Conservation (phyloP, 257 asterid species). For the Paraleonurus japonicus region DNA sequence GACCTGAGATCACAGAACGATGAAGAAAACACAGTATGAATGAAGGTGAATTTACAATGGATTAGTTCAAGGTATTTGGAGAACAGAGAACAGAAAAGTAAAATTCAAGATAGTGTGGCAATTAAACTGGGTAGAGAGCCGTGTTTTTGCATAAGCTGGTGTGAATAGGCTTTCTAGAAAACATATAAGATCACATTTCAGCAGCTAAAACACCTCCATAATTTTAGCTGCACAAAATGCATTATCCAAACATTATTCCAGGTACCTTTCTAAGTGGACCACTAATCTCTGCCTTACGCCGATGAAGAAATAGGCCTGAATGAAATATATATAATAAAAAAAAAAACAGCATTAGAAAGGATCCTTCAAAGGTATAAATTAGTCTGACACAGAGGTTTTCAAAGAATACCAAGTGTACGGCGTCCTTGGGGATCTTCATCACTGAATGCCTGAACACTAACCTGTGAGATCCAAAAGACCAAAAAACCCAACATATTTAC, state of each 20-base stretch:
- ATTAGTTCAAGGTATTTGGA: neutral
- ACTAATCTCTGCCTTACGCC: constrained; percentile 85
- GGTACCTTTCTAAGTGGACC: constrained; percentile 79
- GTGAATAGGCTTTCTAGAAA: neutral
- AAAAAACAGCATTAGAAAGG: constrained; percentile 9
- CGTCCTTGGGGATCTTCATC: constrained; percentile 99
- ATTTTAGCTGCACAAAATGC: neutral
- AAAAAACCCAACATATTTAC: constrained; percentile 14
- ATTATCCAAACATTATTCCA: neutral
- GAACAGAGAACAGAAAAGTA: neutral
- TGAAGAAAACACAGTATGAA: constrained; percentile 13
- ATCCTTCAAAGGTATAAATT: neutral
- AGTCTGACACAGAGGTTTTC: neutral
- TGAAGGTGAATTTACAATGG: neutral
- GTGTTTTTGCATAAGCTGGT: neutral
- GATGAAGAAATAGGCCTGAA: constrained; percentile 94
- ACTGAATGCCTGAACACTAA: constrained; percentile 93
- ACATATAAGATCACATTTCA: neutral
- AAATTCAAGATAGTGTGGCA: neutral
- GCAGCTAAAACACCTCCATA: neutral
- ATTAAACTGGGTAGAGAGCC: neutral
- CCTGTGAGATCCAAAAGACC: constrained; percentile 48
- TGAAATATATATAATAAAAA: constrained; percentile 11
- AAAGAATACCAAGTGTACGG: constrained; percentile 80
- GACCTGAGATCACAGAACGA: constrained; percentile 50